Percentiles rank a stretch among this genome's conserved stretches.
Conservation (phyloP, 2,329 filamentous ascomycete species). For the Pseudogymnoascus sp. region DNA sequence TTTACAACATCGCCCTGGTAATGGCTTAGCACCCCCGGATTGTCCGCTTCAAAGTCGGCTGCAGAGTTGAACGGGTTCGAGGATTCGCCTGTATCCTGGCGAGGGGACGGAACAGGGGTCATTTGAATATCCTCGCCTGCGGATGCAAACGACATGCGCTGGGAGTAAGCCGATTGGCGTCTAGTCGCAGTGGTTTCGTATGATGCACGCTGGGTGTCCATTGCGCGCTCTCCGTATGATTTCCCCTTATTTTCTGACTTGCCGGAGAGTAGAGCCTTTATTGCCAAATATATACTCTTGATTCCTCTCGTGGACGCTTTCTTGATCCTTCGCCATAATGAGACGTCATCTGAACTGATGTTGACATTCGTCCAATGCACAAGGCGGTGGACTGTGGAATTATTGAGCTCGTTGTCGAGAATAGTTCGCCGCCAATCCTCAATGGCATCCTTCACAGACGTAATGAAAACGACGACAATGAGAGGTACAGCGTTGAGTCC, state of each 20-base stretch:
- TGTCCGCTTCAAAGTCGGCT: constrained; percentile 25
- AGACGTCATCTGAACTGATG: constrained; percentile 76
- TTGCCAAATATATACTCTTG: not conserved
- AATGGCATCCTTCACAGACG: constrained; percentile 86
- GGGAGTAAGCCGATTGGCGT: constrained; percentile 32
- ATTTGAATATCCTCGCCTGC: constrained; percentile 75
- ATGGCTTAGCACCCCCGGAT: constrained; percentile 56
- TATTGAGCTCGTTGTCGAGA: constrained; percentile 90
- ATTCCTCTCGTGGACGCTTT: constrained; percentile 57
- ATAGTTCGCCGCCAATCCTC: constrained; percentile 91
- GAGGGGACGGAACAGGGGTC: constrained; percentile 82
- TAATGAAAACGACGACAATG: constrained; percentile 84
- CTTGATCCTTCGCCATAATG: constrained; percentile 79
- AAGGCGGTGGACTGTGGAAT: constrained; percentile 85
- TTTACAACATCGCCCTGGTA: constrained; percentile 53
- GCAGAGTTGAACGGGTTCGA: constrained; percentile 24
- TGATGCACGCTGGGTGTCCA: constrained; percentile 37
- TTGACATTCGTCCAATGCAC: constrained; percentile 91
- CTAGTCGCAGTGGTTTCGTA: constrained; percentile 51
- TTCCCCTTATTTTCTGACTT: constrained; percentile 35
- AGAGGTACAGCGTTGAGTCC: constrained; percentile 83
- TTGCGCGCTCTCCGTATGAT: constrained; percentile 16
- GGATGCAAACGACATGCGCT: constrained; percentile 43
- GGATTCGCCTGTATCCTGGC: constrained; percentile 29
- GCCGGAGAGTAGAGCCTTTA: constrained; percentile 33